phyloP scores from a whole-genome alignment of 2,329 filamentous ascomycete species.

The Trichoderma afroharzianum region DNA sequence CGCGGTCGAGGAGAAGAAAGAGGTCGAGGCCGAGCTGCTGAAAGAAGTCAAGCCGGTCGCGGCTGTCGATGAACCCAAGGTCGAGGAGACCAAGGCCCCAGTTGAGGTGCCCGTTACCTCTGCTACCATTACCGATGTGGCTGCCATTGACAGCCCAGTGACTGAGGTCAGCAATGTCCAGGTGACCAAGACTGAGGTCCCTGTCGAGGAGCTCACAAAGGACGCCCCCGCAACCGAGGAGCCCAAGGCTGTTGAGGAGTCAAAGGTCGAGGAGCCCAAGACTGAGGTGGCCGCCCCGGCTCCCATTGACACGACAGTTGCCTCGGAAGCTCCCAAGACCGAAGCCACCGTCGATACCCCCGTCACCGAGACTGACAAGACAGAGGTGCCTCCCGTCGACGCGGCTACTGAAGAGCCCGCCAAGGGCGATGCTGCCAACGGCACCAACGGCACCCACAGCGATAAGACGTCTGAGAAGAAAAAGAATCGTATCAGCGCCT shows the following conservation, averaged over 20 bases:
- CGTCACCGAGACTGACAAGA: slow-evolving; percentile 21
- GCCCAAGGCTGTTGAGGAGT: neutral
- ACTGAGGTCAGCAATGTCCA: slow-evolving; percentile 23
- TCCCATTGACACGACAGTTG: slow-evolving; percentile 7
- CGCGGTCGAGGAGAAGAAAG: slow-evolving; percentile 71
- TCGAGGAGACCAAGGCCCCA: slow-evolving; percentile 9
- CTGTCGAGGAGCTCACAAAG: slow-evolving; percentile 29
- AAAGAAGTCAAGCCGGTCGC: slow-evolving; percentile 53
- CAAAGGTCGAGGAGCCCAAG: slow-evolving; percentile 16
- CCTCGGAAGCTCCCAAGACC: slow-evolving; percentile 19
- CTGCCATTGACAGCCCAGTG: slow-evolving; percentile 19
- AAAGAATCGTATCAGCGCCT: slow-evolving; percentile 60
- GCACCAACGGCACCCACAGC: slow-evolving; percentile 19
- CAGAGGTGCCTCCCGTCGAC: slow-evolving; percentile 16
- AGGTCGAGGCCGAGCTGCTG: slow-evolving; percentile 70
- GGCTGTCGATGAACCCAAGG: slow-evolving; percentile 30
- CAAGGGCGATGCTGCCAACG: slow-evolving; percentile 23
- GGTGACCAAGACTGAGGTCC: slow-evolving; percentile 23
- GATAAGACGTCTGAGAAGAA: slow-evolving; percentile 44
- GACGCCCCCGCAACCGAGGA: slow-evolving; percentile 23
- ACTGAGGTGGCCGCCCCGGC: neutral
- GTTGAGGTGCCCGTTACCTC: slow-evolving; percentile 9
- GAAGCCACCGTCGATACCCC: slow-evolving; percentile 17
- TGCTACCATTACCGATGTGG: slow-evolving; percentile 22
- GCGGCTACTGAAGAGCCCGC: slow-evolving; percentile 18